These are phyloP conservation scores for Linum trigynum DNA, from an alignment of 345 rosid species.

Conservation along the genomic window DNA sequence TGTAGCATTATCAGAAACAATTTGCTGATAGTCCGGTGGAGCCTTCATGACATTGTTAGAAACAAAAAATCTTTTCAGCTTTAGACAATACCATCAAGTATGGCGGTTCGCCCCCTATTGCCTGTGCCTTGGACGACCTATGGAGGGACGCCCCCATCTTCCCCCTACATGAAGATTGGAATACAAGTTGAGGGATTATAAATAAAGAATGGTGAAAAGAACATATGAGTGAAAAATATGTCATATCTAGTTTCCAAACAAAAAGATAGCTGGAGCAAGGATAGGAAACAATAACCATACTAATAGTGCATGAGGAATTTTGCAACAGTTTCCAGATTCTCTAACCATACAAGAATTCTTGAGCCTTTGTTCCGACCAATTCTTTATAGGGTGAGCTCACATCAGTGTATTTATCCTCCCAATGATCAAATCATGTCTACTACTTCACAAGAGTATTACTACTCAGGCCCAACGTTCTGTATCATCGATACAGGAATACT, in stretches of 20 bases:
- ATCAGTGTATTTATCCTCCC: no score
- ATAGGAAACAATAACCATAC: no score
- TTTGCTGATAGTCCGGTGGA: neutral
- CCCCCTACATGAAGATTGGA: constrained; percentile 38
- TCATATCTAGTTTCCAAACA: neutral
- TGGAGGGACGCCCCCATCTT: constrained; percentile 67
- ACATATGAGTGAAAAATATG: neutral
- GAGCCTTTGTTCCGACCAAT: no score
- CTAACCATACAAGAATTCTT: no score
- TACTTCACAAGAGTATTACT: neutral
- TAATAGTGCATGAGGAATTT: no score
- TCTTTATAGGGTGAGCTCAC: no score
- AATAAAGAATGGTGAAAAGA: no score
- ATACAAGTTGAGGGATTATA: neutral
- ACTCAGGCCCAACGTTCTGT: neutral
- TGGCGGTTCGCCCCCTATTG: constrained; percentile 60
- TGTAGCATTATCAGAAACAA: neutral
- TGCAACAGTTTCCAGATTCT: no score
- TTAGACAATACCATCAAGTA: constrained; percentile 42
- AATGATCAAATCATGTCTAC: no score
- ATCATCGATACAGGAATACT: no score
- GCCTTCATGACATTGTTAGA: neutral
- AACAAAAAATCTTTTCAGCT: neutral
- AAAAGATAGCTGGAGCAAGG: no score
- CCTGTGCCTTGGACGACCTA: constrained; percentile 35